Evolutionary conservation across 2,329 filamentous ascomycete genomes (phyloP), one percentile per base, ranked within the genome.

Genomic region (Alternaria novae-zelandiae): DNA sequence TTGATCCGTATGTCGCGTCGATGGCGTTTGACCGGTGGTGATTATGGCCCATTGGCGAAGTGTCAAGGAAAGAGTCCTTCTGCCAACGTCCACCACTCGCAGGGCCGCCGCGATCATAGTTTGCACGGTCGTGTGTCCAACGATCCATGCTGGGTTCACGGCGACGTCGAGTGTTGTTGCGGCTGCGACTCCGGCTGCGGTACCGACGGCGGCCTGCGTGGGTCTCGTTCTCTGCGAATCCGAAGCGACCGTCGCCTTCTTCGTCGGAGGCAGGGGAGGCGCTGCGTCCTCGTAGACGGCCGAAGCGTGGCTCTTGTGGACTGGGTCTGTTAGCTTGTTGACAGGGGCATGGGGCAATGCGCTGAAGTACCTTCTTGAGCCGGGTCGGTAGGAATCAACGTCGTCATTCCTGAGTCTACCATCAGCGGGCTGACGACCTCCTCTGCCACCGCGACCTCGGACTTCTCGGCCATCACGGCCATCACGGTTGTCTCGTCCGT

Each of bases 241-340:
- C 83, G 41, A 78, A 82, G 5, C 82, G 79, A 17, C 86, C 83
- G 57, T 84, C 82, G 12, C 82, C 84, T 41, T 83, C 82, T 50
- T 82, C 78, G 53, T 79, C 75, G 17, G 82, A 78, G 25, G 69
- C 70, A 26, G 88, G 88, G 7, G 88, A 90, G 17, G 87, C 87
- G 74, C 87, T 89, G 66, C 88, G 85, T 70, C 87, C 82, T 49
- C 88, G 84, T 50, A 88, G 81, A 51, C 85, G 82, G 36, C 85
- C 85, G 32, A 79, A 75, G n/a, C 73, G 72, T 32, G 76, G 69
- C 60, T 78, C 76, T n/a, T 68, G 65, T 5, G 67, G 67, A 49
- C 74, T 76, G 41, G 6, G 13, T 21, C 9, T 50, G 49, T 72
- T 58, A 64, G 65, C 54, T 51, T 61, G 43, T 13, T 23, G 7